Evolutionary conservation across 768 basidiomycete species (phyloP).

Genomic region (Suillus plorans): DNA sequence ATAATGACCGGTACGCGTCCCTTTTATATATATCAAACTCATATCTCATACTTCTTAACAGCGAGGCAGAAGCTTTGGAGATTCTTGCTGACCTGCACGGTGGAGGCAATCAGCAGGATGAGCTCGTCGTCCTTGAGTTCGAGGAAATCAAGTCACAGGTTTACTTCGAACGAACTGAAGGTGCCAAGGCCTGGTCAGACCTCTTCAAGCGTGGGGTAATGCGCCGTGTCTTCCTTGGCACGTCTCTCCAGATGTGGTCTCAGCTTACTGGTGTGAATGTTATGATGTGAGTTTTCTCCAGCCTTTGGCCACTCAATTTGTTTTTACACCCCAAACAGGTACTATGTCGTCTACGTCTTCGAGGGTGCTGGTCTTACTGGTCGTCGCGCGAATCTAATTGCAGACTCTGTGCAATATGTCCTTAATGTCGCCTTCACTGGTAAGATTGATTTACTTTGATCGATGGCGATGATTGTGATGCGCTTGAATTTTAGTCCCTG

Average conservation of each 20-base stretch:
- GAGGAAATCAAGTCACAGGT: slow-evolving; percentile 62
- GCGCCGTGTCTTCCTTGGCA: slow-evolving; percentile 70
- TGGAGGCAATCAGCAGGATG: slow-evolving; percentile 52
- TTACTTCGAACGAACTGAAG: slow-evolving; percentile 63
- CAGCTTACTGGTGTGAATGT: slow-evolving; percentile 78
- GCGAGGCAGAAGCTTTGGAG: slow-evolving; percentile 59
- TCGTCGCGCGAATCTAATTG: slow-evolving; percentile 70
- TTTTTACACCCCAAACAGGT: slow-evolving; percentile 10
- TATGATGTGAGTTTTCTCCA: slow-evolving; percentile 57
- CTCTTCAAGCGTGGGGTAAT: slow-evolving; percentile 64
- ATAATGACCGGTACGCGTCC: slow-evolving; percentile 48
- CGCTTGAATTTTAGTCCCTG: slow-evolving; percentile 30
- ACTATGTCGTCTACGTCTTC: slow-evolving; percentile 63
- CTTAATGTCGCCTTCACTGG: slow-evolving; percentile 39
- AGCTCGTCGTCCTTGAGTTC: slow-evolving; percentile 68
- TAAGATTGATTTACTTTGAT: slow-evolving; percentile 15
- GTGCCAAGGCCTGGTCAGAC: slow-evolving; percentile 69
- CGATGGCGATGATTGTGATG: neutral
- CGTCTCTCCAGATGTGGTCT: slow-evolving; percentile 77
- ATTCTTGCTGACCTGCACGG: slow-evolving; percentile 76
- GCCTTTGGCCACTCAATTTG: neutral
- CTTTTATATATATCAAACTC: neutral
- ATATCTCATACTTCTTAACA: slow-evolving; percentile 6
- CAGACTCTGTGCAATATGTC: slow-evolving; percentile 62
- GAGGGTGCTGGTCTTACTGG: slow-evolving; percentile 77